Conservation (phyloP, 108 stramenopile species). For the Cyclotella atomus region DNA sequence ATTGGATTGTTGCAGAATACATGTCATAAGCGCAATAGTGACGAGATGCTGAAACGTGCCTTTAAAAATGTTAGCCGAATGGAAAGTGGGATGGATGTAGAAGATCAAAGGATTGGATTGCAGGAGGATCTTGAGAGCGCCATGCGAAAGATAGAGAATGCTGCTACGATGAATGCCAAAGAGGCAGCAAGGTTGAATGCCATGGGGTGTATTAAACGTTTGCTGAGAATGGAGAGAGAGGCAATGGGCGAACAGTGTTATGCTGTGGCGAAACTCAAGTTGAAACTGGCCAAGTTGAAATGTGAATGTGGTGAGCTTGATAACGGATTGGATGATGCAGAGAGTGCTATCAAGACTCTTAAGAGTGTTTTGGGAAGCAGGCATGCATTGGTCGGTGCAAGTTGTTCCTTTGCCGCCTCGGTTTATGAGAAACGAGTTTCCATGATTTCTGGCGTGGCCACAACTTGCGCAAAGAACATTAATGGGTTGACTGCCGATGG, state of each 20-base stretch:
- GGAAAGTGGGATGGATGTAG: slow-evolving; percentile 20
- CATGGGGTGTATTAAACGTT: slow-evolving; percentile 22
- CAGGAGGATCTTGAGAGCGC: slow-evolving; percentile 11
- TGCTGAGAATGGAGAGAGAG: slow-evolving; percentile 38
- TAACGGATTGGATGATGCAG: slow-evolving; percentile 36
- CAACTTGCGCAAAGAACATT: slow-evolving; percentile 1
- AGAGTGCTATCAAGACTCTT: slow-evolving; percentile 19
- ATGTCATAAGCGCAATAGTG: slow-evolving; percentile 14
- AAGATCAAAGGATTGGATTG: slow-evolving; percentile 11
- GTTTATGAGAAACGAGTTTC: slow-evolving; percentile 32
- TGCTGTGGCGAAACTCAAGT: slow-evolving; percentile 34
- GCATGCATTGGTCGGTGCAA: slow-evolving; percentile 39
- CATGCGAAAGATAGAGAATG: slow-evolving; percentile 12
- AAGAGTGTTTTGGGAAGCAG: slow-evolving; percentile 21
- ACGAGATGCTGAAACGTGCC: slow-evolving; percentile 12
- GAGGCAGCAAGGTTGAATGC: slow-evolving; percentile 24
- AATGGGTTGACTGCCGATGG: slow-evolving; percentile 21
- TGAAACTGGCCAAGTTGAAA: slow-evolving; percentile 41
- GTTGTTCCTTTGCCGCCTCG: slow-evolving; percentile 40
- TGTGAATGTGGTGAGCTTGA: slow-evolving; percentile 42
- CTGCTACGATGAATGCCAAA: background rate
- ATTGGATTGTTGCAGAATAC: slow-evolving; percentile 22
- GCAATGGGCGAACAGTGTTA: slow-evolving; percentile 41
- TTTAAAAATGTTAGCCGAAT: slow-evolving; percentile 24
- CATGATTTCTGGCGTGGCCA: background rate